Percentiles rank a stretch among this genome's conserved stretches.
phyloP scores from a whole-genome alignment of 2,329 filamentous ascomycete genomes.

The Scedosporium minutisporum region DNA sequence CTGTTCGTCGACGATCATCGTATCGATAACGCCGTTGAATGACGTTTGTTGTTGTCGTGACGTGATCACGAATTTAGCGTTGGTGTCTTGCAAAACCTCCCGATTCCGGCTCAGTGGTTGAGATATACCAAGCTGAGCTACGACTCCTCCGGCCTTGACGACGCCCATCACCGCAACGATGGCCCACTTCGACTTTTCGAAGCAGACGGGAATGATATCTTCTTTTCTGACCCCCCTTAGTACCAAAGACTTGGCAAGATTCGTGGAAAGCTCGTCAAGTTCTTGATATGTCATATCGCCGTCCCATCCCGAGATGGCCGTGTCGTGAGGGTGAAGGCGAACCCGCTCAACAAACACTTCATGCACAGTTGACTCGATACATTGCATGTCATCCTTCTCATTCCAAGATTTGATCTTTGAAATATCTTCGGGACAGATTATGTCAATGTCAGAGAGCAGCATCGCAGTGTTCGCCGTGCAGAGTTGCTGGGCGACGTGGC shows the following conservation, averaged over 20 bases:
- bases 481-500: constrained; percentile 7
- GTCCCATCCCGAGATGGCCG: neutral
- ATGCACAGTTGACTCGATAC: neutral
- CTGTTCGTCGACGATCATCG: too few relatives aligned
- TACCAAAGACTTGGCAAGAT: neutral
- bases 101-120: constrained; percentile 8
- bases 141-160: constrained; percentile 12
- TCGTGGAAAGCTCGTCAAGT: neutral
- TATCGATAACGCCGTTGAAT: too few relatives aligned
- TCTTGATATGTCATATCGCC: neutral
- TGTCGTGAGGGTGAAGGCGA: neutral
- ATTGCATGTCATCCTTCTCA: too few relatives aligned
- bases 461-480: neutral
- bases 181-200: constrained; percentile 12
- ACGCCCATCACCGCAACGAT: constrained; percentile 13
- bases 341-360: neutral
- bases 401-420: too few relatives aligned
- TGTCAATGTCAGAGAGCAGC: constrained; percentile 1
- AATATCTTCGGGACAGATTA: neutral
- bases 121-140: constrained; percentile 11
- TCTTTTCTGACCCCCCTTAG: neutral
- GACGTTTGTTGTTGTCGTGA: too few relatives aligned
- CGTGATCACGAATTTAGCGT: constrained; percentile 6
- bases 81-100: constrained; percentile 10
- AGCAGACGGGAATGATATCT: neutral